Conservation (phyloP, 192 early-diverging fungal genomes). For the Oehlia diaphana region DNA sequence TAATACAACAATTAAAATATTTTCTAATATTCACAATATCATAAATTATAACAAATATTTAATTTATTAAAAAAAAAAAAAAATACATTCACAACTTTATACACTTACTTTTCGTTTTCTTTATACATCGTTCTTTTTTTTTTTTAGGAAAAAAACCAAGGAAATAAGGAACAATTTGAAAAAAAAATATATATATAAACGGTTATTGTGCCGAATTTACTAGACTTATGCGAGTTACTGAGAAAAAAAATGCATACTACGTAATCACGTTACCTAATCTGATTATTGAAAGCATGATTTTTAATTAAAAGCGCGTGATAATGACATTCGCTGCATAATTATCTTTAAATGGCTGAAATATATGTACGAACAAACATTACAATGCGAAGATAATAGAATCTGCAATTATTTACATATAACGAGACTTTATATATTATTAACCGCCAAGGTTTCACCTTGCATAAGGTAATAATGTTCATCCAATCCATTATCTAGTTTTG, state of each 20-base stretch:
- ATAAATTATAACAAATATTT: no score
- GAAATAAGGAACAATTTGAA: not conserved
- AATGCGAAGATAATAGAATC: not conserved
- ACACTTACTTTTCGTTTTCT: no score
- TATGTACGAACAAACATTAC: not conserved
- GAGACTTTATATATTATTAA: not conserved
- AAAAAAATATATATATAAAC: not conserved
- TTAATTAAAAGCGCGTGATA: not conserved
- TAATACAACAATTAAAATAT: no score
- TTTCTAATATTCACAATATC: no score
- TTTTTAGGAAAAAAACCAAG: not conserved
- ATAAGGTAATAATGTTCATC: not conserved
- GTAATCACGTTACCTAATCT: not conserved
- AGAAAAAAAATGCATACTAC: not conserved
- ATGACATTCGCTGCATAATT: not conserved
- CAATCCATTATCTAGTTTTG: not conserved
- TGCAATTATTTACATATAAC: not conserved
- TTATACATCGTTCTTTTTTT: not conserved
- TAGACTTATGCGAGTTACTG: not conserved
- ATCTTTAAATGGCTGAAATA: not conserved
- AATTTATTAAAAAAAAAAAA: no score
- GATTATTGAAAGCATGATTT: not conserved
- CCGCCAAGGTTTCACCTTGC: not conserved
- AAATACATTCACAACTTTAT: no score
- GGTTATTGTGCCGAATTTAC: not conserved